Evolutionary conservation across 768 basidiomycete genomes (phyloP), one percentile per base, ranked within the genome.

Genomic region (Pleurotus citrinopileatus): DNA sequence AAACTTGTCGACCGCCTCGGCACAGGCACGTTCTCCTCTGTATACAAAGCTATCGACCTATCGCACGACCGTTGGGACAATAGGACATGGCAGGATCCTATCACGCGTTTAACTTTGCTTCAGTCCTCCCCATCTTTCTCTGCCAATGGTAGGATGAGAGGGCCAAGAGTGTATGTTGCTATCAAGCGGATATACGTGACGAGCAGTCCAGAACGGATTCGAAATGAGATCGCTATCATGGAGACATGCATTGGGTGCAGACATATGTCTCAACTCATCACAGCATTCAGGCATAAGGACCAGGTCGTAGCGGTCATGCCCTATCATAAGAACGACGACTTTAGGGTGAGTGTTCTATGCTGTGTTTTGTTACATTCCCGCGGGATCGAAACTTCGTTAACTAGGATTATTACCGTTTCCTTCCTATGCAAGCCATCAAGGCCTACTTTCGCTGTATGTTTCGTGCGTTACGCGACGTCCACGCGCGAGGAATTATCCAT

Each of bases 131-230:
- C 38, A 15, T 86, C 84, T 8, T 85, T 87, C 28, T 70, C 83
- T 62, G 82, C 84, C 61, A 88, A 89, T 60, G 79, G 81, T 1
- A 76, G 66, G 19, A 67, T 74, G 0, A 59, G 59, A 23, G 76
- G 68, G 9, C 70, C 69, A 26, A 84, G 84, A 58, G 82, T 87
- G 4, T 94, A 87, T 61, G 94, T 98, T 36, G 97, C 97, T 0
- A 73, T 99, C 64, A 98, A 99, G 73, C 83, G 95, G 57, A 98
- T 99, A 67, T 93, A 98, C 66, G 95, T 94, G 8, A 98, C 97
- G 0, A 95, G 93, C 66, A 91, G 86, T 59, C 97, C 97, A 0
- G 87, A 89, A 47, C 79, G 96, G 19, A 95, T 98, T 63, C 78
- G 84, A 42, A 99, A 98, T 67, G 97, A 99, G 68, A 82, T 99